Evolutionary conservation across 257 asterid species (phyloP).

Genomic region (Solanum pinnatisectum): DNA sequence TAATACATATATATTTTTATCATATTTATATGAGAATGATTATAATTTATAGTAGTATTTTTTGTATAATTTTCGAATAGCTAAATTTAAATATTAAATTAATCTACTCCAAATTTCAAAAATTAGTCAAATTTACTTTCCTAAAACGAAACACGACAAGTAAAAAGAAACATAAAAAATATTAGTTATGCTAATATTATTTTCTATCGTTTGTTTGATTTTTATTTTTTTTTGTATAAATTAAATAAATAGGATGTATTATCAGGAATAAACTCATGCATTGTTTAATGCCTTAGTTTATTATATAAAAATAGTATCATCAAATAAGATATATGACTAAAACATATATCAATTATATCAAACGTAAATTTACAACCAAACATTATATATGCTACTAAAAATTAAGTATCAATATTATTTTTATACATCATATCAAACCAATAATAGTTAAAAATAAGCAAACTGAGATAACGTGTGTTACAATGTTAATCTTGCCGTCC

Average conservation of each 20-base stretch:
- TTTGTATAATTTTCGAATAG: too few species aligned
- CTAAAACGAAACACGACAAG: too few species aligned
- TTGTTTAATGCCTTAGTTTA: neutral
- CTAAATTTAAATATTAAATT: too few species aligned
- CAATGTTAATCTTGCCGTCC: neutral
- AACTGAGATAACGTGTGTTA: neutral
- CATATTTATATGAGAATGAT: too few species aligned
- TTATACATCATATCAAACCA: neutral
- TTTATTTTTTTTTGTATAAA: neutral
- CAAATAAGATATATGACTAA: too few species aligned
- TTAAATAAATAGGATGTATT: neutral
- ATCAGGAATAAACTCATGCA: neutral
- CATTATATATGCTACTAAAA: neutral
- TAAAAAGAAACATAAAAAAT: accelerated
- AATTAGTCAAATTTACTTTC: neutral
- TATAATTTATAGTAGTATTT: too few species aligned
- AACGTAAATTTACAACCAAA: neutral
- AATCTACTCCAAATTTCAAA: too few species aligned
- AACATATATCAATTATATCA: too few species aligned
- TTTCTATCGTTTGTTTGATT: neutral
- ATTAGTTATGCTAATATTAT: neutral
- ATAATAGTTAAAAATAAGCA: neutral
- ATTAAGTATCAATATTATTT: neutral
- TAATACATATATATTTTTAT: too few species aligned
- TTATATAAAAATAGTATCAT: too few species aligned